Evolutionary conservation across 2,329 filamentous ascomycete genomes (phyloP), one percentile per base, ranked within the genome.

Genomic region (Pezicula neosporulosa): DNA sequence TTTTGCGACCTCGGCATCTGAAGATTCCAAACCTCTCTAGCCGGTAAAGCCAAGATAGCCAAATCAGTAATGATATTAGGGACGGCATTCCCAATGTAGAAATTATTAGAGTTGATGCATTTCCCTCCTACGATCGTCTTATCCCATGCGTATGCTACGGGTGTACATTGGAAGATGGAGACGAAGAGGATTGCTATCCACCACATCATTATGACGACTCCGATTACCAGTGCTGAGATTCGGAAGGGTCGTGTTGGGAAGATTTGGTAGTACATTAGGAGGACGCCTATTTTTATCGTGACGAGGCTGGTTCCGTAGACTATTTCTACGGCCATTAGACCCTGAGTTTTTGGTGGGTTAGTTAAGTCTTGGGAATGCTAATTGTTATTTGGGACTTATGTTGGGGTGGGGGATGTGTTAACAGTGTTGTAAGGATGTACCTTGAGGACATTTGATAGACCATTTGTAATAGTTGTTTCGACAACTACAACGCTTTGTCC

Each of bases 21-120:
- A n/a, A 78, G 59, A 45, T 68, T 69, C 74, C 74, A 77, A 3
- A 77, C 68, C 42, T 71, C 68, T 1, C 70, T 68, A 0, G 77
- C 58, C 0, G 76, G 75, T 30, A 78, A 59, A 4, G 70, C 49
- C 30, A 78, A 56, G 43, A 78, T 76, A 42, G 68, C 63, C 6
- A 77, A 54, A 51, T 78, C 75, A 15, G 71, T 76, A 6, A 74
- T 55, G 35, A 78, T 72, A 5, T 72, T 77, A 6, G 73, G 72
- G 0, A 72, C 67, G 2, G 72, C 74, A 50, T 79, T 79, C 41
- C 72, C 71, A 24, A 78, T 74, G 66, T 77, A 80, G 1, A 72
- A 72, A 4, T 63, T 72, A 43, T 75, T 72, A 19, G 76, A 69
- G 59, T 77, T 66, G 56, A 78, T 74, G 16, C 53, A 55, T 44